Evolutionary conservation across 306 rosid genomes (phyloP), one percentile per base, ranked within the genome.

Genomic region (Styphnolobium japonicum): DNA sequence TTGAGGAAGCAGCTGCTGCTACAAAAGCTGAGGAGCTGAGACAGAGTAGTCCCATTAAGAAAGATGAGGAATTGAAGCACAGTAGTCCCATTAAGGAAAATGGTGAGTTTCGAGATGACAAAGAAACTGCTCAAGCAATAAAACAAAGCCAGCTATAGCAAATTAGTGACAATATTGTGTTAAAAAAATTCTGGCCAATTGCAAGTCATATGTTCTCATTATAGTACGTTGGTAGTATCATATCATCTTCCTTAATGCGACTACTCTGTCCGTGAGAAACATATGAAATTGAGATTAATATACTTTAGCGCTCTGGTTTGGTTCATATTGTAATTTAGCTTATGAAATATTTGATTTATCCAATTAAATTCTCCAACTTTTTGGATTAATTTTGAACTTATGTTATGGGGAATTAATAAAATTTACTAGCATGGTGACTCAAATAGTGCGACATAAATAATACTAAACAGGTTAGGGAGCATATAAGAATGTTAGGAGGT

Each of bases 1-100:
- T 94, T 34, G 79, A 89, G 82, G 82, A 84, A 23, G 73, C 45
- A 3, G 83, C 27, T 16, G 75, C 78, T 37, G 68, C 65, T 42
- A 63, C 67, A 70, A 80, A 82, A 49, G 81, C 48, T 22, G 87
- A 87, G 71, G 85, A 80, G 18, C 25, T 78, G 34, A 82, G 63
- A 36, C 84, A 85, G 79, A 78, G 21, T 49, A 52, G 61, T 56
- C 23, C 81, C 49, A 31, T 60, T 25, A 72, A 67, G 53, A 81
- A 82, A 53, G 74, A 71, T 39, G 88, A 85, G 43, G 77, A 81
- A 31, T 10, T 76, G 36, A 81, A 76, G 56, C 80, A 79, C 25
- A 65, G n/a, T 53, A 52, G 48, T 49, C 34, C 63, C 77, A 27
- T 71, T 45, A 79, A 78, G 71, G 89, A 81, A 81, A 74, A 86